These are phyloP conservation scores for Cryphonectria radicalis DNA, from an alignment of 2,329 filamentous ascomycete genomes.

Conservation along the genomic window DNA sequence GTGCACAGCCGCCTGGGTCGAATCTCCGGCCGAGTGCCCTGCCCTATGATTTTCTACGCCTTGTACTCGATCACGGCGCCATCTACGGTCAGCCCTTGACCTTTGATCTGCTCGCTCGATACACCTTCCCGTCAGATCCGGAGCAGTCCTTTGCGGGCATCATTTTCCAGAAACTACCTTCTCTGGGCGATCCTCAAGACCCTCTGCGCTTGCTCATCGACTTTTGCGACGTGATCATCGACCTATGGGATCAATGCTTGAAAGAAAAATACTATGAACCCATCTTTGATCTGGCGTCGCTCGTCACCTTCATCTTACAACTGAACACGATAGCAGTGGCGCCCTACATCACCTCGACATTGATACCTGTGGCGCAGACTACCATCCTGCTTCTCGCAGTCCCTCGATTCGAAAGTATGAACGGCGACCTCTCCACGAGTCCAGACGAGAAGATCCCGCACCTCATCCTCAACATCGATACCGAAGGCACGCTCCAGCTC, in stretches of 20 bases:
- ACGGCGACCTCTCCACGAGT: conserved; percentile 52
- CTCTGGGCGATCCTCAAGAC: conserved; percentile 53
- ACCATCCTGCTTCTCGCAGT: conserved; percentile 65
- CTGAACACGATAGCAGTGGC: conserved; percentile 63
- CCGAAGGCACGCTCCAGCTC: conserved; percentile 65
- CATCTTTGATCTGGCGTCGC: conserved; percentile 66
- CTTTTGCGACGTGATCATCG: conserved; percentile 66
- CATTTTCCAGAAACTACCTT: conserved; percentile 69
- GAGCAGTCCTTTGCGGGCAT: conserved; percentile 66
- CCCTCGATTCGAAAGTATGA: conserved; percentile 54
- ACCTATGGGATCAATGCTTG: conserved; percentile 70
- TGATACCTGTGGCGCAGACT: conserved; percentile 59
- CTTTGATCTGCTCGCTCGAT: conserved; percentile 69
- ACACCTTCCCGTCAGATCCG: conserved; percentile 67
- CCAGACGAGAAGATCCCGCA: conserved; percentile 48
- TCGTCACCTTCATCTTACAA: conserved; percentile 67
- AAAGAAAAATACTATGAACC: conserved; percentile 66
- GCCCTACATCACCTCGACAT: conserved; percentile 60
- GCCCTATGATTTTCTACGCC: conserved; percentile 50
- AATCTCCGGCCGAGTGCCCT: conserved; percentile 32
- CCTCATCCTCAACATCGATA: conserved; percentile 61
- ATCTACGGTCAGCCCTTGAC: conserved; percentile 61
- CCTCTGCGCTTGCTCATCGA: conserved; percentile 63
- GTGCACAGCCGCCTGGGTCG: conserved; percentile 3
- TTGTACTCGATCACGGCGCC: conserved; percentile 66